Evolutionary conservation across 139 green algal species (phyloP).

Genomic region (Chlamydomonas sp.): DNA sequence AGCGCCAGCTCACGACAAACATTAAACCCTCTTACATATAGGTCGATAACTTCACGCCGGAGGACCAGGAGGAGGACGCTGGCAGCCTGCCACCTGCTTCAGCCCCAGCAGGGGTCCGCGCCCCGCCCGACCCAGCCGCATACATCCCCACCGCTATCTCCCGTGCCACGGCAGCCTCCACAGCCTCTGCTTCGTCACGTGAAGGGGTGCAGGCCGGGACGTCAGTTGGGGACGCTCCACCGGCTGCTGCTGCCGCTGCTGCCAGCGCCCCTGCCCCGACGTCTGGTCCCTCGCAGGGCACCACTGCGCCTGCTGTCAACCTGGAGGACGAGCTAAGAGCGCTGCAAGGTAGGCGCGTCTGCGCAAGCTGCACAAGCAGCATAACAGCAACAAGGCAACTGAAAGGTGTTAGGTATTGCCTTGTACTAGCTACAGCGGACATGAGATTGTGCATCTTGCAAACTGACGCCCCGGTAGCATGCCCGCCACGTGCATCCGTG

Average conservation of each 20-base stretch:
- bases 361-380: neutral
- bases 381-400: too few relatives aligned
- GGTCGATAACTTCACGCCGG: conserved; percentile 35
- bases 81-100: neutral
- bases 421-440: too few relatives aligned
- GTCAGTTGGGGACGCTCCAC: too few relatives aligned
- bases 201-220: too few relatives aligned
- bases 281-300: too few relatives aligned
- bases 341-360: neutral
- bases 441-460: too few relatives aligned
- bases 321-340: conserved; percentile 25
- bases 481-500: too few relatives aligned
- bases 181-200: too few relatives aligned
- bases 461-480: too few relatives aligned
- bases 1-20: too few relatives aligned
- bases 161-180: neutral
- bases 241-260: neutral
- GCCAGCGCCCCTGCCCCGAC: neutral
- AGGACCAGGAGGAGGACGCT: neutral
- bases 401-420: too few relatives aligned
- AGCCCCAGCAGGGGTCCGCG: neutral
- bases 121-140: neutral
- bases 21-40: neutral
- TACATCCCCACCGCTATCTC: conserved; percentile 6
- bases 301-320: neutral